These are phyloP conservation scores for Phytophthora brassicae DNA, from an alignment of 352 stramenopile genomes.

Conservation along the genomic window DNA sequence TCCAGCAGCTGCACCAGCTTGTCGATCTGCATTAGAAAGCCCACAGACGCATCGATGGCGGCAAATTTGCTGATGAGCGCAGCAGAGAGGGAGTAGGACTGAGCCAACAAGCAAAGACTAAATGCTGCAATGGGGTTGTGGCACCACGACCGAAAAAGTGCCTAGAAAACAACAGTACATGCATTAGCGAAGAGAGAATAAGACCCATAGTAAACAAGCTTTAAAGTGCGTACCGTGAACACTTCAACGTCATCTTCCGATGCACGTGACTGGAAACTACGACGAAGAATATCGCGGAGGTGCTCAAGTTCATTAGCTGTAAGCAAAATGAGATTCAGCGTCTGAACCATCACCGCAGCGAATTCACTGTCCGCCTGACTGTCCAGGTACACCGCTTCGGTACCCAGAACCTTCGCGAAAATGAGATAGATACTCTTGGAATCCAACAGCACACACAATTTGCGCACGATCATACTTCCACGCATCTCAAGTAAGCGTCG, in stretches of 20 bases:
- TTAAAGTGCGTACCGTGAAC: slow-evolving; percentile 44
- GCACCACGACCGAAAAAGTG: slow-evolving; percentile 94
- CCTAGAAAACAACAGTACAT: slow-evolving; percentile 1
- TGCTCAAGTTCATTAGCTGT: slow-evolving; percentile 97
- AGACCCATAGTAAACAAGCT: background rate
- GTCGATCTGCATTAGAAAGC: slow-evolving; percentile 99
- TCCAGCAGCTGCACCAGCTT: slow-evolving; percentile 99
- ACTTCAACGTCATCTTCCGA: slow-evolving; percentile 79
- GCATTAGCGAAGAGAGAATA: background rate
- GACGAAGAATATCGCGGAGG: slow-evolving; percentile 73
- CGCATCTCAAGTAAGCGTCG: slow-evolving; percentile 90
- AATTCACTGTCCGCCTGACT: slow-evolving; percentile 92
- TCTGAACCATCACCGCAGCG: slow-evolving; percentile 98
- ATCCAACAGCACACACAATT: slow-evolving; percentile 97
- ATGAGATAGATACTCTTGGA: slow-evolving; percentile 98
- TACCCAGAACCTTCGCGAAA: slow-evolving; percentile 94
- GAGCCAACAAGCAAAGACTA: slow-evolving; percentile 96
- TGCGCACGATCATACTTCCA: slow-evolving; percentile 98
- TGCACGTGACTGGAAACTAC: slow-evolving; percentile 71
- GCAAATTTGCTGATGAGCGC: slow-evolving; percentile 96
- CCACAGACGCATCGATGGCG: slow-evolving; percentile 96
- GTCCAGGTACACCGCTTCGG: slow-evolving; percentile 44
- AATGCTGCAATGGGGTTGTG: slow-evolving; percentile 98
- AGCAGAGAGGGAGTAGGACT: slow-evolving; percentile 97
- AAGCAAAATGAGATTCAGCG: slow-evolving; percentile 98